Conservation (phyloP, 306 rosid species). For the Trifolium dubium region DNA sequence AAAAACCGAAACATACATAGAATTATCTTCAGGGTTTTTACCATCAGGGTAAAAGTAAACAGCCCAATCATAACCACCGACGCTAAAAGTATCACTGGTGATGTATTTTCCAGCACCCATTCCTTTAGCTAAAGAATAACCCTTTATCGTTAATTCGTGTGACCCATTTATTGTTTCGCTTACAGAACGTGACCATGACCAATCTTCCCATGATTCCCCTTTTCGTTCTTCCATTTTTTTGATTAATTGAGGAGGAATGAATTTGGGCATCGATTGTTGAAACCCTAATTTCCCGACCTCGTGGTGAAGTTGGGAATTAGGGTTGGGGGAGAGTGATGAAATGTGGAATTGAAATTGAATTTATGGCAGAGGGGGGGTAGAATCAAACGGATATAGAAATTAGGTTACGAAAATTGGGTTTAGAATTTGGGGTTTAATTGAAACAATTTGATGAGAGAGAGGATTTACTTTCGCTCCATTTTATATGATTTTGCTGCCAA, state of each 20-base stretch:
- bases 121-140: constrained; percentile 88
- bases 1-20: constrained; percentile 80
- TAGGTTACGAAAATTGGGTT: background rate
- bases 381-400: background rate
- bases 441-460: background rate
- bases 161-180: constrained; percentile 85
- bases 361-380: background rate
- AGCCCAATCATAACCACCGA: constrained; percentile 96
- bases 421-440: no score
- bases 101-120: constrained; percentile 90
- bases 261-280: background rate
- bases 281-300: constrained; percentile 40
- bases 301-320: constrained; percentile 12
- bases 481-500: constrained; percentile 27
- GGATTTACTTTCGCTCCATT: background rate
- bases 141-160: constrained; percentile 78
- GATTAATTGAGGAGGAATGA: constrained; percentile 22
- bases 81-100: constrained; percentile 78
- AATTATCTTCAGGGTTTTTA: constrained; percentile 83
- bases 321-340: background rate
- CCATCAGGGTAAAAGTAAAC: constrained; percentile 94
- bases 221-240: constrained; percentile 46
- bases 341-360: background rate
- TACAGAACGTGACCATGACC: constrained; percentile 72
- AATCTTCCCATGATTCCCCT: constrained; percentile 52